phyloP scores from a whole-genome alignment of 192 early-diverging fungal genomes.

The Mortierella claussenii region DNA sequence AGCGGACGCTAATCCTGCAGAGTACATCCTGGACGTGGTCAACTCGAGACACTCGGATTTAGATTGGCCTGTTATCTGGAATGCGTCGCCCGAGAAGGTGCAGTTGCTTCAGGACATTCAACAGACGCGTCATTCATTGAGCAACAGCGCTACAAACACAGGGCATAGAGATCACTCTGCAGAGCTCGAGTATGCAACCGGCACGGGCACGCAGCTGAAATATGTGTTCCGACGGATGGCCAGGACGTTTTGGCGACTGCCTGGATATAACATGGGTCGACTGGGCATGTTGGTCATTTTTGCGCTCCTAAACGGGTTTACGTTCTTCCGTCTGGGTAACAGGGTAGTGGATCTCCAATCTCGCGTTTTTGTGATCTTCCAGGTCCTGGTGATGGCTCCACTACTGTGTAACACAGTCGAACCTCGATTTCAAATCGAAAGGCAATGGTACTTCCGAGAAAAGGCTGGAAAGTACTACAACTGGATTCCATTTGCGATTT shows the following conservation, averaged over 20 bases:
- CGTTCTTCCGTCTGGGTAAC: constrained; percentile 71
- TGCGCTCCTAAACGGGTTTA: constrained; percentile 72
- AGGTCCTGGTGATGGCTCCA: constrained; percentile 70
- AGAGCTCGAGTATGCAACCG: constrained; percentile 59
- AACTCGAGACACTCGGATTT: constrained; percentile 65
- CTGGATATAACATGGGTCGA: constrained; percentile 78
- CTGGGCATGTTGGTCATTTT: constrained; percentile 62
- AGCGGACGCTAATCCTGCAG: constrained; percentile 80
- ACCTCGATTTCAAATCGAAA: constrained; percentile 71
- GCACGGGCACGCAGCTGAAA: constrained; percentile 57
- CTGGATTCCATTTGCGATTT: constrained; percentile 70
- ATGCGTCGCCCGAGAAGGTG: constrained; percentile 60
- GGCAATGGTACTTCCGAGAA: constrained; percentile 74
- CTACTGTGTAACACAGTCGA: constrained; percentile 75
- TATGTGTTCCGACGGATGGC: constrained; percentile 73
- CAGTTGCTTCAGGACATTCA: constrained; percentile 61
- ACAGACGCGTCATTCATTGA: constrained; percentile 43
- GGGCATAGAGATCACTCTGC: constrained; percentile 18
- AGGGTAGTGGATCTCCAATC: constrained; percentile 69
- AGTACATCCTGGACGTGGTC: constrained; percentile 89
- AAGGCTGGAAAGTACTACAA: constrained; percentile 71
- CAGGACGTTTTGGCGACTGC: constrained; percentile 73
- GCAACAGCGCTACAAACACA: constrained; percentile 57
- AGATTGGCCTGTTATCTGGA: constrained; percentile 84
- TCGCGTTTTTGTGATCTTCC: constrained; percentile 76